phyloP scores from a whole-genome alignment of 2,329 filamentous ascomycete genomes.

The Epichloe aotearoae region DNA sequence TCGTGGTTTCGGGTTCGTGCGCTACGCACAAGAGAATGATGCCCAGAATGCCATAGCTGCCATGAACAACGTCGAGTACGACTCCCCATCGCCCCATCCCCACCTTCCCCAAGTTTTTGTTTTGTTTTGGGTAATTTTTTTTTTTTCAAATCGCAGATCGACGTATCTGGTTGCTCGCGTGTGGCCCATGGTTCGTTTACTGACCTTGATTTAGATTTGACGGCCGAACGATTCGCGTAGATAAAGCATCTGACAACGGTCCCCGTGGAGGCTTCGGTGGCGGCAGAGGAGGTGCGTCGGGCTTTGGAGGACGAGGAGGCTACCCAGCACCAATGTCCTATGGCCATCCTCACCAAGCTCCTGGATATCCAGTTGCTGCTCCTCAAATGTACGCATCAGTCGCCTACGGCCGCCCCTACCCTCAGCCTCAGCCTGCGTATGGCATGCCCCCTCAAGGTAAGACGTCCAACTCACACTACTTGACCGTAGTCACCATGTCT shows the following conservation, averaged over 20 bases:
- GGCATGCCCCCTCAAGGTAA: constrained; percentile 29
- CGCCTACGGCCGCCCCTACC: constrained; percentile 26
- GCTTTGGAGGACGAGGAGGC: constrained; percentile 31
- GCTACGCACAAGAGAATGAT: constrained; percentile 65
- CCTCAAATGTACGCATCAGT: constrained; percentile 25
- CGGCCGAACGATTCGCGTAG: constrained; percentile 85
- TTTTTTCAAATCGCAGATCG: background rate
- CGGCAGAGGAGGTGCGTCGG: constrained; percentile 23
- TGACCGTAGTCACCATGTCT: background rate
- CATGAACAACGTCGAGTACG: constrained; percentile 89
- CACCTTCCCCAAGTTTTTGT: constrained; percentile 6
- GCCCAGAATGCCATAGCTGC: constrained; percentile 61
- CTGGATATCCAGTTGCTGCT: constrained; percentile 19
- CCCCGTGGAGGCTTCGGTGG: constrained; percentile 35
- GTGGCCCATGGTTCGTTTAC: constrained; percentile 1
- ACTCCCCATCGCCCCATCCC: constrained; percentile 10
- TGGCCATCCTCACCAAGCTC: constrained; percentile 23
- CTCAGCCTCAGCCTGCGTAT: constrained; percentile 22
- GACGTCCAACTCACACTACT: background rate
- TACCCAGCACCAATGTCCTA: constrained; percentile 30
- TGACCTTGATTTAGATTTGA: constrained; percentile 54
- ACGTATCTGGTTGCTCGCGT: constrained; percentile 1
- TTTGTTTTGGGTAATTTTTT: background rate
- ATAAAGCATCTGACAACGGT: constrained; percentile 79
- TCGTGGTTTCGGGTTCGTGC: constrained; percentile 94